A percentile compares a stretch with the other conserved stretches of the same genome.
These are phyloP conservation scores for Mucor irregularis DNA, from an alignment of 371 early-diverging fungal genomes.

Conservation along the genomic window DNA sequence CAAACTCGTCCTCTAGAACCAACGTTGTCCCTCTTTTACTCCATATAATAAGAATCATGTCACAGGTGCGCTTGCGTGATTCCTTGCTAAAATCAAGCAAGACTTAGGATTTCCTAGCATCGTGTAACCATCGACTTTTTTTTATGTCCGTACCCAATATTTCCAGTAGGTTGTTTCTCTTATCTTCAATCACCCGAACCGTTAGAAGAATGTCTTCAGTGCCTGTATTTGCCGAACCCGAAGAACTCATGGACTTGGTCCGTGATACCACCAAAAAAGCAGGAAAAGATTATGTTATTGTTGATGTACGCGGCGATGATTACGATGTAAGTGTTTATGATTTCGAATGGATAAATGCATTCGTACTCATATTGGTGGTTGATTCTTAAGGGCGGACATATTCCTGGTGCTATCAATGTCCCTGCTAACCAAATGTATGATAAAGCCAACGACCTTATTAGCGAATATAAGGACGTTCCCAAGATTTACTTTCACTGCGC, in stretches of 20 bases:
- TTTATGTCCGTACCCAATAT: no score
- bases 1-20: no score
- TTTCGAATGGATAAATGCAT: background rate
- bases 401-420: conserved; percentile 76
- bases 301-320: conserved; percentile 85
- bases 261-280: conserved; percentile 54
- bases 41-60: no score
- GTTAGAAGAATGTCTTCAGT: background rate
- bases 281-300: conserved; percentile 71
- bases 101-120: no score
- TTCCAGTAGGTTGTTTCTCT: no score
- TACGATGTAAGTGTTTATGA: conserved; percentile 49
- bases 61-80: no score
- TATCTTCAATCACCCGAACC: no score
- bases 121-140: no score
- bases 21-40: no score
- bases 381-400: conserved; percentile 70
- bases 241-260: conserved; percentile 59
- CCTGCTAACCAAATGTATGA: conserved; percentile 65
- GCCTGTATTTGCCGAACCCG: conserved; percentile 55
- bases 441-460: conserved; percentile 45
- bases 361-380: no score
- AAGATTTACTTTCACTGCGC: conserved; percentile 84
- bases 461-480: conserved; percentile 60
- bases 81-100: no score